Percentiles rank a stretch among this genome's conserved stretches.
These are phyloP conservation scores for Pilatotrama ljubarskyi DNA, from an alignment of 768 basidiomycete species.

Conservation along the genomic window DNA sequence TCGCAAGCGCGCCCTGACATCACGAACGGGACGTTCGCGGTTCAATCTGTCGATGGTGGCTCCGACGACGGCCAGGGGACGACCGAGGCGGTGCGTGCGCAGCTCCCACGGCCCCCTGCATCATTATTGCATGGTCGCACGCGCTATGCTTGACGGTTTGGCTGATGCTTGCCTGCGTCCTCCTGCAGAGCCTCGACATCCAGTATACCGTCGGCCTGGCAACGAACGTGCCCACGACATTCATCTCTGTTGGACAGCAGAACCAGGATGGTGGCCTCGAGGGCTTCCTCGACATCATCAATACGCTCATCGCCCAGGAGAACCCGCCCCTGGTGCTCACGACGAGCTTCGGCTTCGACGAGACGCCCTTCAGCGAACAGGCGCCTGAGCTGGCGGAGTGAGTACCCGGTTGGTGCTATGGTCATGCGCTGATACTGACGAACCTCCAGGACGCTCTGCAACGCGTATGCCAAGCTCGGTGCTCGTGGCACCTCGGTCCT, in stretches of 20 bases:
- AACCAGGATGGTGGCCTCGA: slow-evolving; percentile 31
- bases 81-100: slow-evolving; percentile 28
- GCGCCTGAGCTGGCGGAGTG: slow-evolving; percentile 29
- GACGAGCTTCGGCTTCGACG: slow-evolving; percentile 38
- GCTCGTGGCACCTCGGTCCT: slow-evolving; percentile 39
- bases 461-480: slow-evolving; percentile 37
- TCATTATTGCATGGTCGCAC: not conserved
- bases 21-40: slow-evolving; percentile 26
- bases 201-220: slow-evolving; percentile 40
- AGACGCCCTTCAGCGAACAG: slow-evolving; percentile 28
- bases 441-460: slow-evolving; percentile 32
- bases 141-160: slow-evolving; percentile 5
- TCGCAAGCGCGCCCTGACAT: slow-evolving; percentile 26
- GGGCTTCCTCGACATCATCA: slow-evolving; percentile 38
- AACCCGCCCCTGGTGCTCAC: slow-evolving; percentile 35
- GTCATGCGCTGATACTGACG: not conserved
- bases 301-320: slow-evolving; percentile 27
- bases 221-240: slow-evolving; percentile 35
- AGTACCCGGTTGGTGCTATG: not conserved
- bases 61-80: slow-evolving; percentile 38
- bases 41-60: slow-evolving; percentile 33
- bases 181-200: slow-evolving; percentile 35
- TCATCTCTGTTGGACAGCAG: slow-evolving; percentile 36
- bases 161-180: slow-evolving; percentile 44
- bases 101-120: not conserved